A percentile compares a stretch with the other conserved stretches of the same genome.
These are phyloP conservation scores for Leccinum colubrinum DNA, from an alignment of 1,284 basidiomycete genomes.

Conservation along the genomic window DNA sequence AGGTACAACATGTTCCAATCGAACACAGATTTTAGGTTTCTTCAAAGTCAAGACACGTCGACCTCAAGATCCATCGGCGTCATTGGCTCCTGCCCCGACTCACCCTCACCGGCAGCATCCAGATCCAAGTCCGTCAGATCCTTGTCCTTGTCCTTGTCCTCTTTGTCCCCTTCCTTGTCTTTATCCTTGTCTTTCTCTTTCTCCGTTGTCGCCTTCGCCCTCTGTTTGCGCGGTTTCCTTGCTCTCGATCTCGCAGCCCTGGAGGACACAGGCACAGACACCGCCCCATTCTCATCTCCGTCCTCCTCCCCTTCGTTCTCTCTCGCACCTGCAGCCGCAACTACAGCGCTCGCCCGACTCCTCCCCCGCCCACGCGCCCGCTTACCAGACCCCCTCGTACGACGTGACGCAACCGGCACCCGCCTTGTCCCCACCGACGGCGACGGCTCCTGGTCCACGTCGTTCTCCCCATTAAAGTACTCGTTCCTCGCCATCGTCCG, in stretches of 20 bases:
- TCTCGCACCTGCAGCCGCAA: neutral
- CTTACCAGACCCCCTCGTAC: conserved; percentile 28
- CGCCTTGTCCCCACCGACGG: conserved; percentile 17
- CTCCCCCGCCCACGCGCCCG: conserved; percentile 32
- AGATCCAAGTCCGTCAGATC: conserved; percentile 30
- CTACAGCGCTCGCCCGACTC: conserved; percentile 18
- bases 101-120: conserved; percentile 27
- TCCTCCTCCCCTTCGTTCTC: conserved; percentile 28
- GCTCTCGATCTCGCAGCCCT: conserved; percentile 14
- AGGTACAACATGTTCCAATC: neutral
- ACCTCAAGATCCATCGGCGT: conserved; percentile 33
- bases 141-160: conserved; percentile 29
- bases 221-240: conserved; percentile 29
- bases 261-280: conserved; percentile 2
- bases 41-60: conserved; percentile 22
- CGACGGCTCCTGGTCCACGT: conserved; percentile 51
- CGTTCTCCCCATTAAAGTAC: conserved; percentile 71
- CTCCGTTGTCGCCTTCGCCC: conserved; percentile 28
- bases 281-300: conserved; percentile 19
- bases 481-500: conserved; percentile 58
- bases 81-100: conserved; percentile 31
- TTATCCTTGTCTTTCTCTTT: conserved; percentile 34
- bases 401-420: conserved; percentile 18
- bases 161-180: conserved; percentile 16
- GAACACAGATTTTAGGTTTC: neutral